phyloP scores from a whole-genome alignment of 2,329 filamentous ascomycete species.

The Fusarium equiseti region DNA sequence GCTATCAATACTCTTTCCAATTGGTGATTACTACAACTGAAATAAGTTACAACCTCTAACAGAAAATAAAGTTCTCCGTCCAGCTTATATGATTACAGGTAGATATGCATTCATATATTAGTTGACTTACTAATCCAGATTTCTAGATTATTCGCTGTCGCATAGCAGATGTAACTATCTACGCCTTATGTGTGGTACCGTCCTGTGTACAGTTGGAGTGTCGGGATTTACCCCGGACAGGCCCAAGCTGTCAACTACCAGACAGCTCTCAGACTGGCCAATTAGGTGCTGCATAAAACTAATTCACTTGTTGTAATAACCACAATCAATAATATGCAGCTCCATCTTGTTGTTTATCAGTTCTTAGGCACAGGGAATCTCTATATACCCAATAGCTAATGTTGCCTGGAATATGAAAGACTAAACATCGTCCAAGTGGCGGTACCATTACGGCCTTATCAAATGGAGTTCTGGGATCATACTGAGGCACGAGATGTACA shows the following conservation, averaged over 20 bases:
- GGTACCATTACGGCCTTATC: background rate
- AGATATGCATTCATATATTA: background rate
- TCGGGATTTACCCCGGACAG: background rate
- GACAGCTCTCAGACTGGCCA: background rate
- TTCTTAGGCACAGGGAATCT: background rate
- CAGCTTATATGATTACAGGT: background rate
- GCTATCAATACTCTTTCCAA: background rate
- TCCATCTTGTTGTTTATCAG: too few species aligned
- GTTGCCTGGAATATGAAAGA: background rate
- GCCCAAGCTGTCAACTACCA: background rate
- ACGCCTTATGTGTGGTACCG: background rate
- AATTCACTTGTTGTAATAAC: background rate
- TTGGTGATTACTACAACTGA: background rate
- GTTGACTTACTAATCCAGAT: background rate
- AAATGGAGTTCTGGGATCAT: background rate
- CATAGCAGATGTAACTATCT: background rate
- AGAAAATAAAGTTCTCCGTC: background rate
- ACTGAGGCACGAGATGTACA: background rate
- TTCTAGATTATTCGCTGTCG: background rate
- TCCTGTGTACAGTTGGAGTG: background rate
- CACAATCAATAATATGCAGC: too few species aligned
- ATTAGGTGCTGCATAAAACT: background rate
- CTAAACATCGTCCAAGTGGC: background rate
- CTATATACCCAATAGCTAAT: background rate
- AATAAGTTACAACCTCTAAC: background rate